Evolutionary conservation across 805 yeast species (phyloP).

Genomic region (Saturnispora galanensis): DNA sequence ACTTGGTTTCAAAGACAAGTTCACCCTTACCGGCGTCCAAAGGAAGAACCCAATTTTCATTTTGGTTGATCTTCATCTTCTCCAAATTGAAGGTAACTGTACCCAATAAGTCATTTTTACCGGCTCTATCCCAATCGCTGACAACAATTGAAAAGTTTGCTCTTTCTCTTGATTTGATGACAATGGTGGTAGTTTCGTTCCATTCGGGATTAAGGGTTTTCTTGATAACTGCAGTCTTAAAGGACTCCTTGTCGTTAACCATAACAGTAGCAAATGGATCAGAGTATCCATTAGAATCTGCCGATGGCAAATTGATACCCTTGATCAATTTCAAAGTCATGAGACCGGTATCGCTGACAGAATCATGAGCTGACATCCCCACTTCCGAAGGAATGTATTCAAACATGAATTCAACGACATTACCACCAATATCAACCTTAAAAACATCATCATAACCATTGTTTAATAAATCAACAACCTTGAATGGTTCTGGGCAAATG

Average conservation of each 20-base stretch:
- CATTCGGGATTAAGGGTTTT: constrained; percentile 66
- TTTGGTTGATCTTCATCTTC: constrained; percentile 34
- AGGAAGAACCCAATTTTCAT: constrained; percentile 34
- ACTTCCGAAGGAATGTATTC: constrained; percentile 56
- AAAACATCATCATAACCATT: constrained; percentile 38
- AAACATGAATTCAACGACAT: constrained; percentile 36
- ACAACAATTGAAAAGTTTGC: constrained; percentile 39
- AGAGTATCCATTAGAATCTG: constrained; percentile 66
- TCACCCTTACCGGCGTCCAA: constrained; percentile 54
- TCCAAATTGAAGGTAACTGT: constrained; percentile 39
- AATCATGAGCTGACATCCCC: constrained; percentile 32
- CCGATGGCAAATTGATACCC: constrained; percentile 45
- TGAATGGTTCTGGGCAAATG: constrained; percentile 41
- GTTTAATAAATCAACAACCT: constrained; percentile 46
- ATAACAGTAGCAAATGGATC: constrained; percentile 56
- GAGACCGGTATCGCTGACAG: constrained; percentile 59
- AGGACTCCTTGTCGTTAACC: constrained; percentile 44
- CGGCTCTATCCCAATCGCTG: constrained; percentile 74
- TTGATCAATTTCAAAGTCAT: constrained; percentile 46
- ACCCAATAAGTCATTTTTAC: constrained; percentile 55
- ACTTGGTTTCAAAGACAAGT: constrained; percentile 42
- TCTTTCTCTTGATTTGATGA: constrained; percentile 55
- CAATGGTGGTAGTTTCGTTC: constrained; percentile 56
- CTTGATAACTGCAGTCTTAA: constrained; percentile 52
- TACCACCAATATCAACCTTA: constrained; percentile 33